Conservation (phyloP, 2,329 filamentous ascomycete genomes). For the Aspergillus uvarum region DNA sequence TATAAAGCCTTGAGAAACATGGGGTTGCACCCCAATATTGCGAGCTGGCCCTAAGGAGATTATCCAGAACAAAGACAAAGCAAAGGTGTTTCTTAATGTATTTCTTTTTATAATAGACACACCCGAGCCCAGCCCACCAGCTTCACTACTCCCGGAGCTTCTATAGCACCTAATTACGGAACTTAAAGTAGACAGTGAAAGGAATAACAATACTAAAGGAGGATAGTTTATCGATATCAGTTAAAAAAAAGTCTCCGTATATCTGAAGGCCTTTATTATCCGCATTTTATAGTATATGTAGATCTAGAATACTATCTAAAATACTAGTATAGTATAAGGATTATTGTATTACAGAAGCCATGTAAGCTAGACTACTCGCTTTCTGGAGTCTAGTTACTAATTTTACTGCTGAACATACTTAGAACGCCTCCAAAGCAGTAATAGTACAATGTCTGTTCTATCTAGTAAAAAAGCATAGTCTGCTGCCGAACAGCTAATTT, state of each 20-base stretch:
- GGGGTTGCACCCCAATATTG: conserved; percentile 18
- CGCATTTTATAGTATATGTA: conserved; percentile 16
- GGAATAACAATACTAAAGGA: conserved; percentile 17
- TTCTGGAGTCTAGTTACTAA: conserved; percentile 26
- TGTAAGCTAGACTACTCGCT: conserved; percentile 27
- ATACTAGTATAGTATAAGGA: conserved; percentile 19
- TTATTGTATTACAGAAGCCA: conserved; percentile 27
- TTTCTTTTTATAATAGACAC: conserved; percentile 21
- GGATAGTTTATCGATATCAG: neutral
- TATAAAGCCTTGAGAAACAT: conserved; percentile 13
- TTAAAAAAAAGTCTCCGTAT: conserved; percentile 17
- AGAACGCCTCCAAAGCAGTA: conserved; percentile 22
- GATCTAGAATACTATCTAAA: conserved; percentile 20
- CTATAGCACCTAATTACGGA: conserved; percentile 20
- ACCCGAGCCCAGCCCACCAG: neutral
- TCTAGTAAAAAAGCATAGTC: conserved; percentile 17
- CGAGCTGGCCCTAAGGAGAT: conserved; percentile 13
- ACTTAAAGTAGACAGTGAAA: conserved; percentile 16
- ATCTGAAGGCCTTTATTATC: conserved; percentile 7
- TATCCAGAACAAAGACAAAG: conserved; percentile 21
- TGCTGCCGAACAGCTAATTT: conserved; percentile 27
- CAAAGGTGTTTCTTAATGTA: conserved; percentile 15
- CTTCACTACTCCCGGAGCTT: too few relatives aligned
- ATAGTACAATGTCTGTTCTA: conserved; percentile 19
- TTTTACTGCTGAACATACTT: conserved; percentile 27